Evolutionary conservation across 1,139 yeast species (phyloP).

Genomic region (Saccharomyces hybrid): DNA sequence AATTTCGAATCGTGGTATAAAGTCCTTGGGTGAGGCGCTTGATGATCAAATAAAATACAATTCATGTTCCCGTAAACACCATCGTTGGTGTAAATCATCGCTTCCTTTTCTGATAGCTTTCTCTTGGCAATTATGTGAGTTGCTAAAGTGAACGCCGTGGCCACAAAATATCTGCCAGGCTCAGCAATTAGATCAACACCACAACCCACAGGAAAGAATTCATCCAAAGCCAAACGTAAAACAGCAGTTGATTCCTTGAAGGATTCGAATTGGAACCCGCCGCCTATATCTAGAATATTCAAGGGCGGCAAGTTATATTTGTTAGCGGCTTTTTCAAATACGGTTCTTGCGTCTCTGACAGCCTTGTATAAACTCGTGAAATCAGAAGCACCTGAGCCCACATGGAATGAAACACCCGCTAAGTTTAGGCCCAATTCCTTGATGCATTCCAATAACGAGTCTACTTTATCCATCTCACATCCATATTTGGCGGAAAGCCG

Average conservation of each 20-base stretch:
- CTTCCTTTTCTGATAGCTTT: conserved; percentile 25
- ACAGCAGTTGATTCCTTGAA: conserved; percentile 57
- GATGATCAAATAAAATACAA: conserved; percentile 90
- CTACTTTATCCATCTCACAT: conserved; percentile 53
- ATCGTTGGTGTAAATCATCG: conserved; percentile 75
- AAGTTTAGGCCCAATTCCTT: conserved; percentile 53
- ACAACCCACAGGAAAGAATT: conserved; percentile 45
- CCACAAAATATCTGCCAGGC: conserved; percentile 88
- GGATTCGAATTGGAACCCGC: conserved; percentile 73
- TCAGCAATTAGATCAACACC: conserved; percentile 71
- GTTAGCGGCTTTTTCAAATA: conserved; percentile 55
- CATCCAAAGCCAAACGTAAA: conserved; percentile 48
- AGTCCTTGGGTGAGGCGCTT: conserved; percentile 62
- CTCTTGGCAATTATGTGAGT: conserved; percentile 81
- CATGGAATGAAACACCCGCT: conserved; percentile 89
- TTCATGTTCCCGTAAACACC: conserved; percentile 95
- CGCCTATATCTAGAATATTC: conserved; percentile 75
- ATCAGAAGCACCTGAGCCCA: conserved; percentile 90
- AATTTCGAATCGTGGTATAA: conserved; percentile 48
- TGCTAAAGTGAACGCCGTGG: conserved; percentile 80
- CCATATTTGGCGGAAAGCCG: conserved; percentile 88
- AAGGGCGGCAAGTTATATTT: conserved; percentile 20
- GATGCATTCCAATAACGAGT: conserved; percentile 54
- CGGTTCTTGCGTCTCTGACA: conserved; percentile 56
- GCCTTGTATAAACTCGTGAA: conserved; percentile 63